Percentiles rank a stretch among this genome's conserved stretches.
phyloP scores from a whole-genome alignment of 257 asterid genomes.

The Osmanthus fragrans region DNA sequence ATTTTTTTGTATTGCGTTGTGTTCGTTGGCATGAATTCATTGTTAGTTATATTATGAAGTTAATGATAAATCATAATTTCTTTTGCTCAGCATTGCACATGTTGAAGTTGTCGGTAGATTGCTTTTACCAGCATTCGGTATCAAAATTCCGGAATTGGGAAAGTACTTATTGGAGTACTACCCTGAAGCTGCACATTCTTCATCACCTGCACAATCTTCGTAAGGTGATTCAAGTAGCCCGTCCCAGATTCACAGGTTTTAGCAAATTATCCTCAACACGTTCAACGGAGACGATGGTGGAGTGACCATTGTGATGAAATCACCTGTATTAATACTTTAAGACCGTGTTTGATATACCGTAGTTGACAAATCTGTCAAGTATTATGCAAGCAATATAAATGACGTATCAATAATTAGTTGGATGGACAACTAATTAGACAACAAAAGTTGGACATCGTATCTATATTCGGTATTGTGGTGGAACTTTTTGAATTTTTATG shows the following conservation, averaged over 20 bases:
- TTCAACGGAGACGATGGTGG: conserved; percentile 36
- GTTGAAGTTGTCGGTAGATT: conserved; percentile 65
- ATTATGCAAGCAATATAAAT: neutral
- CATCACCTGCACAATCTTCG: conserved; percentile 23
- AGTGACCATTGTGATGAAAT: conserved; percentile 37
- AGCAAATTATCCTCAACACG: conserved; percentile 47
- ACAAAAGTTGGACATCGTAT: too few relatives aligned
- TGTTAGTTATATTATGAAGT: neutral
- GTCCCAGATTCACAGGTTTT: too few relatives aligned
- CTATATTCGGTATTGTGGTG: too few relatives aligned
- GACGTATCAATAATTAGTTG: too few relatives aligned
- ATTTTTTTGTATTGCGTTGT: neutral
- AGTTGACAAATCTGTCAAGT: neutral
- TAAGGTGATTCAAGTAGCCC: conserved; percentile 38
- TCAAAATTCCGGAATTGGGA: conserved; percentile 44
- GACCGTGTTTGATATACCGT: neutral
- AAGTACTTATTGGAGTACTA: conserved; percentile 50
- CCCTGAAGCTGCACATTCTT: conserved; percentile 23
- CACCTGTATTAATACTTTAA: neutral
- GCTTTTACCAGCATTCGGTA: conserved; percentile 57
- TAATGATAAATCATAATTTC: neutral
- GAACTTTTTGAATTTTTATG: too few relatives aligned
- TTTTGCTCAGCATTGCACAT: conserved; percentile 48
- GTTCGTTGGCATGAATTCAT: neutral
- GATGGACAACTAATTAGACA: too few relatives aligned